These are phyloP conservation scores for Fusarium sp. DNA, from an alignment of 2,329 filamentous ascomycete species.

Conservation along the genomic window DNA sequence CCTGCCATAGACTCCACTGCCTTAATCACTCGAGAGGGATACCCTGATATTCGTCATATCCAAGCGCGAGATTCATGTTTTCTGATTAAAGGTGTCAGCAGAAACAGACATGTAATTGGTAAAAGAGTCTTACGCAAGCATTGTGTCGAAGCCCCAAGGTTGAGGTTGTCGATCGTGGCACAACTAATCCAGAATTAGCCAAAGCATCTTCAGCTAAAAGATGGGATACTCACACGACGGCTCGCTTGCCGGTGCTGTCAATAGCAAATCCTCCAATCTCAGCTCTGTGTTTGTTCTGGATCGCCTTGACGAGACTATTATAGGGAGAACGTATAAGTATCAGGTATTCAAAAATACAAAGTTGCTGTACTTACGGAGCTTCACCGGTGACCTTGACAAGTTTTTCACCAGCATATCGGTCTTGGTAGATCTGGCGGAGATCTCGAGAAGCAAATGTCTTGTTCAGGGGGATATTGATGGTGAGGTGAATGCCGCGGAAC, in stretches of 20 bases:
- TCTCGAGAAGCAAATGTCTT: slow-evolving; percentile 91
- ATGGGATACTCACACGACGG: slow-evolving; percentile 73
- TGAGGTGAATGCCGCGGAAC: slow-evolving; percentile 97
- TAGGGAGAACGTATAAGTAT: no score
- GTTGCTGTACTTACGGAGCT: slow-evolving; percentile 66
- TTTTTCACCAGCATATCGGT: slow-evolving; percentile 95
- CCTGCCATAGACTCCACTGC: no score
- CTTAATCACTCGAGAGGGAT: no score
- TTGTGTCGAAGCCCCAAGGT: background rate
- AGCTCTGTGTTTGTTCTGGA: slow-evolving; percentile 87
- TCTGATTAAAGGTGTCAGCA: no score
- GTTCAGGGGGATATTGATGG: slow-evolving; percentile 90
- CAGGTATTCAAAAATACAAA: no score
- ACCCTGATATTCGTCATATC: no score
- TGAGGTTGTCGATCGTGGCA: slow-evolving; percentile 4
- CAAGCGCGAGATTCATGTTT: no score
- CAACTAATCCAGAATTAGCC: background rate
- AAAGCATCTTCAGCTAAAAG: no score
- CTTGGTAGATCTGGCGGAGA: slow-evolving; percentile 94
- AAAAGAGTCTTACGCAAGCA: background rate
- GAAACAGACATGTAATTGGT: no score
- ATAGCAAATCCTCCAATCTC: slow-evolving; percentile 98
- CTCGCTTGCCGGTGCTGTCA: slow-evolving; percentile 86
- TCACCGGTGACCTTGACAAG: slow-evolving; percentile 94
- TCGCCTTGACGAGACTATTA: slow-evolving; percentile 72